Evolutionary conservation across 345 rosid genomes (phyloP).

Genomic region (Ceriops zippeliana): DNA sequence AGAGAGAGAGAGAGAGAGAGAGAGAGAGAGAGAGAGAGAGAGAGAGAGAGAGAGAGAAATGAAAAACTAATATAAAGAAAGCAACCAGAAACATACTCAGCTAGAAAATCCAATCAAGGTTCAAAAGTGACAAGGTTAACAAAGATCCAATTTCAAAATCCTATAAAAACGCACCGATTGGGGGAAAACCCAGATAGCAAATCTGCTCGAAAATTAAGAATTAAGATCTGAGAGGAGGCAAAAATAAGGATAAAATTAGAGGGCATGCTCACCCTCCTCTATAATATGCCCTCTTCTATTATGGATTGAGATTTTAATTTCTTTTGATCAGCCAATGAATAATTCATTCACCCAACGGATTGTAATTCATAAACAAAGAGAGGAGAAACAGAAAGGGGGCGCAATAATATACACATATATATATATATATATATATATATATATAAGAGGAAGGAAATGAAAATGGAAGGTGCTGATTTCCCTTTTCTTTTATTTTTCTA

Average conservation of each 20-base stretch:
- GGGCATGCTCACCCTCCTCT: constrained; percentile 67
- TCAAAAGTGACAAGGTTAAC: constrained; percentile 19
- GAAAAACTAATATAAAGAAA: neutral
- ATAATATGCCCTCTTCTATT: constrained; percentile 25
- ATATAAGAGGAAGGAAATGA: constrained; percentile 29
- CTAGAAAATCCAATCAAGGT: constrained; percentile 19
- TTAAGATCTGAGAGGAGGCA: constrained; percentile 75
- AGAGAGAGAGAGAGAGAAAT: neutral
- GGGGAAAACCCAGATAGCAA: constrained; percentile 59
- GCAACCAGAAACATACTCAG: constrained; percentile 24
- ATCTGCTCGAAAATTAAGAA: constrained; percentile 38
- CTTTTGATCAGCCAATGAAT: constrained; percentile 33
- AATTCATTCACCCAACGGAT: constrained; percentile 36
- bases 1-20: neutral
- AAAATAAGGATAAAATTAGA: constrained; percentile 35
- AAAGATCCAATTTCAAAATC: constrained; percentile 46
- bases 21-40: neutral
- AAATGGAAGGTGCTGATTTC: constrained; percentile 19
- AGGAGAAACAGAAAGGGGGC: neutral
- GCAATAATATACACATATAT: constrained; percentile 19
- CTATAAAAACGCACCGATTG: constrained; percentile 60
- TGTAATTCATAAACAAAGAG: constrained; percentile 11
- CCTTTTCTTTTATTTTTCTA: neutral
- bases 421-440: neutral
- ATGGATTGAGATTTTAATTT: constrained; percentile 22